Evolutionary conservation across 176 grass and related monocot genomes (phyloP).

Genomic region (Phoenix dactylifera): DNA sequence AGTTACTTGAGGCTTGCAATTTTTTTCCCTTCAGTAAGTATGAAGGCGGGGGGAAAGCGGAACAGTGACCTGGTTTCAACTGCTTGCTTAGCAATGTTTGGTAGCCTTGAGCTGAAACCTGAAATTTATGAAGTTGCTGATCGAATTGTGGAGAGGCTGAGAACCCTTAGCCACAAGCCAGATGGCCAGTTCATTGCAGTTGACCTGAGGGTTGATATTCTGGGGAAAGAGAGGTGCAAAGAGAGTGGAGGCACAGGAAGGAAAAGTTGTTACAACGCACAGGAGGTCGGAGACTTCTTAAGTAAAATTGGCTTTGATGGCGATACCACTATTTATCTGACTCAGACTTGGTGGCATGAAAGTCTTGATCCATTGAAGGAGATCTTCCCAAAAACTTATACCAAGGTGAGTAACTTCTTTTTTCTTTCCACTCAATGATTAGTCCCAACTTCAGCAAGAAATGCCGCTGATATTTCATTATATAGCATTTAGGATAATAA

Average conservation of each 20-base stretch:
- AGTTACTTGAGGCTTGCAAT: constrained; percentile 22
- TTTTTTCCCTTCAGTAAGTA: constrained; percentile 9
- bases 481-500: too few relatives aligned
- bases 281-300: constrained; percentile 11
- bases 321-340: constrained; percentile 18
- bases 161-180: neutral
- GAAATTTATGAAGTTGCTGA: constrained; percentile 13
- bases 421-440: too few relatives aligned
- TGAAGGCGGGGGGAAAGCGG: constrained; percentile 3
- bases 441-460: too few relatives aligned
- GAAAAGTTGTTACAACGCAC: constrained; percentile 10
- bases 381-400: constrained; percentile 28
- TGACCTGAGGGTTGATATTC: constrained; percentile 6
- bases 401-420: constrained; percentile 17
- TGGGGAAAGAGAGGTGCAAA: neutral
- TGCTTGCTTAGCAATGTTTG: constrained; percentile 23
- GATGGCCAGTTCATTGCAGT: constrained; percentile 10
- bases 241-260: neutral
- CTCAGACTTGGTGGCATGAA: constrained; percentile 27
- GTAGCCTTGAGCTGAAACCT: constrained; percentile 11
- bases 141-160: constrained; percentile 4
- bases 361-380: constrained; percentile 20
- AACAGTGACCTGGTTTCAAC: constrained; percentile 15
- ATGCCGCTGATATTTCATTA: too few relatives aligned
- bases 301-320: constrained; percentile 8